phyloP scores from a whole-genome alignment of 129 eudicot species.

The Saussurea involucrata region DNA sequence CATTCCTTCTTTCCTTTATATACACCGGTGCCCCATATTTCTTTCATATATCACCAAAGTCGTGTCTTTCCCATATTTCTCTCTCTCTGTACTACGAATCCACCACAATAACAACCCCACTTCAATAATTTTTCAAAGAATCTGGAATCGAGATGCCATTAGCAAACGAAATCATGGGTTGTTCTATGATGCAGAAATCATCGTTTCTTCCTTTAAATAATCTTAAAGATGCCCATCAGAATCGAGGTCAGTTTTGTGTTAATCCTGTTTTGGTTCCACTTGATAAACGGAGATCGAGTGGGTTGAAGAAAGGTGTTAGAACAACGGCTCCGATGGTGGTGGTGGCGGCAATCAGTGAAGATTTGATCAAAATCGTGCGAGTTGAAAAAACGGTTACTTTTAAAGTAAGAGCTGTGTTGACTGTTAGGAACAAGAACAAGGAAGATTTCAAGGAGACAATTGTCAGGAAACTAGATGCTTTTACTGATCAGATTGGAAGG shows the following conservation, averaged over 20 bases:
- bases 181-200: constrained; percentile 36
- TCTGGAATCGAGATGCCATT: constrained; percentile 46
- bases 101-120: neutral
- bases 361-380: constrained; percentile 52
- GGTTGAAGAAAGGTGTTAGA: neutral
- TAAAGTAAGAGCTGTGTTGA: constrained; percentile 77
- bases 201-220: constrained; percentile 31
- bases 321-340: constrained; percentile 14
- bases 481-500: constrained; percentile 69
- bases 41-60: too few relatives aligned
- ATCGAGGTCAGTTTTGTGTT: constrained; percentile 15
- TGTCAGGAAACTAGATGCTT: constrained; percentile 60
- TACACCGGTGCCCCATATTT: too few relatives aligned
- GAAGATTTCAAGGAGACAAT: constrained; percentile 74
- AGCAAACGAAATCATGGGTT: constrained; percentile 53
- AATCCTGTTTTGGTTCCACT: constrained; percentile 27
- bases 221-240: neutral
- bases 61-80: too few relatives aligned
- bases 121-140: neutral
- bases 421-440: constrained; percentile 82
- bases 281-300: constrained; percentile 23
- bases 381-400: constrained; percentile 57
- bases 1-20: neutral
- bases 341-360: constrained; percentile 81
- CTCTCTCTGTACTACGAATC: neutral